Percentiles rank a stretch among this genome's conserved stretches.
Evolutionary conservation across 805 yeast genomes (phyloP).

Genomic region (Middelhovenomyces tepae): DNA sequence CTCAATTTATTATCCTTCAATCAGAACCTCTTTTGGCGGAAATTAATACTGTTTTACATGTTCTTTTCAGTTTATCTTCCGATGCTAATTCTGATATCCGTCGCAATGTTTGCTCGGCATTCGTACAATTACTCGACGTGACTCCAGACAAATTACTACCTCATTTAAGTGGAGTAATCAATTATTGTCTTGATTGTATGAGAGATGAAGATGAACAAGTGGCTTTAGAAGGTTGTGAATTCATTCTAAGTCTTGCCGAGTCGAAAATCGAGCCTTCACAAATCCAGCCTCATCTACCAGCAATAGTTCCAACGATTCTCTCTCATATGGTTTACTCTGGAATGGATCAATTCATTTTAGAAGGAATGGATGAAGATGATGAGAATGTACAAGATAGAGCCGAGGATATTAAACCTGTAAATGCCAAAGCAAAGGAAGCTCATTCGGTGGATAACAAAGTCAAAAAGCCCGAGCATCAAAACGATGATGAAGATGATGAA

Average conservation of each 20-base stretch:
- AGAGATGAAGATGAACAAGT: slow-evolving; percentile 43
- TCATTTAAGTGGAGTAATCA: slow-evolving; percentile 78
- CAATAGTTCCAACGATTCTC: slow-evolving; percentile 68
- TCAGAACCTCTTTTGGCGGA: slow-evolving; percentile 56
- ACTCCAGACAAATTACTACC: slow-evolving; percentile 74
- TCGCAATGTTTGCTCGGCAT: slow-evolving; percentile 68
- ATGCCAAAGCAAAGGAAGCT: slow-evolving; percentile 54
- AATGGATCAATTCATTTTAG: slow-evolving; percentile 60
- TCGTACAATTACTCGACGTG: slow-evolving; percentile 59
- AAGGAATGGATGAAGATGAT: slow-evolving; percentile 64
- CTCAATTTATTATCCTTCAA: slow-evolving; percentile 62
- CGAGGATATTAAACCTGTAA: slow-evolving; percentile 80
- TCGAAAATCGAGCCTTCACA: slow-evolving; percentile 42
- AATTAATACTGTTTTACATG: slow-evolving; percentile 55
- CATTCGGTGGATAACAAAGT: slow-evolving; percentile 10
- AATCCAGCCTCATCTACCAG: slow-evolving; percentile 49
- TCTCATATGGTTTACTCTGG: slow-evolving; percentile 83
- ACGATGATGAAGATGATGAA: slow-evolving; percentile 1
- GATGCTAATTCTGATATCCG: slow-evolving; percentile 53
- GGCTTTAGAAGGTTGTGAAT: slow-evolving; percentile 89
- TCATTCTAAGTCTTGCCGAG: slow-evolving; percentile 66
- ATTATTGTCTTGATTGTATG: slow-evolving; percentile 70
- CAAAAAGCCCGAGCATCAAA: no score
- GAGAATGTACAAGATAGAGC: slow-evolving; percentile 70
- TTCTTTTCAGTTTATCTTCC: slow-evolving; percentile 61